Evolutionary conservation across 192 early-diverging fungal genomes (phyloP).

Genomic region (Entomortierella beljakovae): DNA sequence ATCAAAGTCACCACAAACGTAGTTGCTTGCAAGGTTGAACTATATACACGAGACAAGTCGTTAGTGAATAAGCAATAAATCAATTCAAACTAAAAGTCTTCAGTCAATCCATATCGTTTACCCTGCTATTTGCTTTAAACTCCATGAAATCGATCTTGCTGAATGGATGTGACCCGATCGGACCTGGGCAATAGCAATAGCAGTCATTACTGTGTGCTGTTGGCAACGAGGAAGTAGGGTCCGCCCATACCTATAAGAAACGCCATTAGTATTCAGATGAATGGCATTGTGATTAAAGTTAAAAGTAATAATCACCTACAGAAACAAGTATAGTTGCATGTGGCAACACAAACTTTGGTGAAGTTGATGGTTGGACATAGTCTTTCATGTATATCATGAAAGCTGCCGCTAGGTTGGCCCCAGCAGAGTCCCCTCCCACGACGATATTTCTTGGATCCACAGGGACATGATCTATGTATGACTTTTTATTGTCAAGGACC

Average conservation of each 20-base stretch:
- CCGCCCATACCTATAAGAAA: constrained; percentile 19
- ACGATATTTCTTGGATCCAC: constrained; percentile 67
- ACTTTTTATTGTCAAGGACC: constrained; percentile 23
- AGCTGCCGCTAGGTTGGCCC: constrained; percentile 69
- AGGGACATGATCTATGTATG: constrained; percentile 21
- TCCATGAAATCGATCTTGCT: constrained; percentile 21
- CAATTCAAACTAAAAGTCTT: too few species aligned
- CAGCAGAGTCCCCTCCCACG: constrained; percentile 77
- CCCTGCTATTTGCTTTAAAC: neutral
- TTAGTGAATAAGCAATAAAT: too few species aligned
- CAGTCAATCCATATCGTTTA: too few species aligned
- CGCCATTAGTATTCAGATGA: neutral
- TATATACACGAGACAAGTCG: neutral
- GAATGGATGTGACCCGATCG: constrained; percentile 17
- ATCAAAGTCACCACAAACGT: constrained; percentile 23
- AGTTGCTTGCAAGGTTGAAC: constrained; percentile 26
- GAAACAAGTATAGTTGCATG: constrained; percentile 29
- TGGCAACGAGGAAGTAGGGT: constrained; percentile 35
- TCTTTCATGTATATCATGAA: constrained; percentile 35
- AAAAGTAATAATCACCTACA: constrained; percentile 15
- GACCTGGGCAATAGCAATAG: constrained; percentile 40
- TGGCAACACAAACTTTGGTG: constrained; percentile 33
- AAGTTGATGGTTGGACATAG: constrained; percentile 36
- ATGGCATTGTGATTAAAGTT: too few species aligned
- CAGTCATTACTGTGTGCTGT: constrained; percentile 20